These are phyloP conservation scores for Monilinia laxa DNA, from an alignment of 2,329 filamentous ascomycete species.

Conservation along the genomic window DNA sequence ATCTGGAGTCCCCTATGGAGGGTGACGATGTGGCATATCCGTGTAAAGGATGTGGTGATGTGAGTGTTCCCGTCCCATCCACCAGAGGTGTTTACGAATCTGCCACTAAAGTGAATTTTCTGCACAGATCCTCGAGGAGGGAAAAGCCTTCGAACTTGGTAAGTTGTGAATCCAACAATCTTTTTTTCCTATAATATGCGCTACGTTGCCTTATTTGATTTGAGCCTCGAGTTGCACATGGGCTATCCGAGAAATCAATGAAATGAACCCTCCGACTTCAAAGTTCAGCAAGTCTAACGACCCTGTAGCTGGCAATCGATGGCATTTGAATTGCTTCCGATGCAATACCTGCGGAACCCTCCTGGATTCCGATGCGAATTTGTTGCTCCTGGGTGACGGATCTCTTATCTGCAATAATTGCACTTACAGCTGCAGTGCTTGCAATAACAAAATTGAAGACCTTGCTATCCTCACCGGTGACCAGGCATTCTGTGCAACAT, in stretches of 20 bases:
- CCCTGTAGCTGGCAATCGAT: conserved; percentile 79
- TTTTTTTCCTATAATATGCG: conserved; percentile 6
- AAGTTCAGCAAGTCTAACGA: conserved; percentile 33
- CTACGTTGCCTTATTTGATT: conserved; percentile 22
- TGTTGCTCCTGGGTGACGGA: conserved; percentile 93
- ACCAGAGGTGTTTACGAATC: conserved; percentile 14
- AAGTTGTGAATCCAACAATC: conserved; percentile 40
- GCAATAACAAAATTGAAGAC: conserved; percentile 96
- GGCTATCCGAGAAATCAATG: conserved; percentile 15
- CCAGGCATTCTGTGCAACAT: conserved; percentile 95
- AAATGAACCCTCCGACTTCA: conserved; percentile 19
- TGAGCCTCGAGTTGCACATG: conserved; percentile 23
- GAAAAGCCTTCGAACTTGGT: conserved; percentile 98
- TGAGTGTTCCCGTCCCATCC: conserved; percentile 46
- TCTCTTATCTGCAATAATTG: conserved; percentile 99
- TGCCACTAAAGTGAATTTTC: conserved; percentile 32
- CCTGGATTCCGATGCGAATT: conserved; percentile 96
- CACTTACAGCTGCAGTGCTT: conserved; percentile 97
- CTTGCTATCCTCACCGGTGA: conserved; percentile 95
- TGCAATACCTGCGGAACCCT: conserved; percentile 94
- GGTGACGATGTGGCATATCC: conserved; percentile 77
- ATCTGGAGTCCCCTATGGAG: conserved; percentile 56
- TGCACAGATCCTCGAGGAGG: conserved; percentile 88
- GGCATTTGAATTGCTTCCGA: conserved; percentile 98
- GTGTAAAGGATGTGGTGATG: conserved; percentile 92